Base-by-base conservation (phyloP, 225 moss, liverwort and hornwort genomes). In the Climacium dendroides region DNA sequence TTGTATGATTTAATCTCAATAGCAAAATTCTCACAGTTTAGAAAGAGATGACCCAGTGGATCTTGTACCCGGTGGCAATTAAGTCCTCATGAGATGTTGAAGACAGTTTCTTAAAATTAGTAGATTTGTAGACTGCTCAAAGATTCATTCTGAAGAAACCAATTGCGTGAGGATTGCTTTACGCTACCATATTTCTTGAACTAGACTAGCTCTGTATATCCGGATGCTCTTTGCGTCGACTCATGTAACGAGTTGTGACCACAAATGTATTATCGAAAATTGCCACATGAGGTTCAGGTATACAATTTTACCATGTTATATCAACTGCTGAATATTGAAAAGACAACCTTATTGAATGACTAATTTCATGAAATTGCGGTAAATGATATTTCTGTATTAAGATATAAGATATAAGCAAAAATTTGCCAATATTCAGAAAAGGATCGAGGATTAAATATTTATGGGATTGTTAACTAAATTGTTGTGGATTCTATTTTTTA, bases 151-250 rank as follows among this genome's bases (percentile, higher is more conserved):
- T 35, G 80, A 64, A 76, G 71, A 78, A 87, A 50, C 66, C 61
- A 65, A 60, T 80, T 79, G 69, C 74, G 47, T 80, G 91, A 74
- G 79, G 89, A 60, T 86, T 84, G 83, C 70, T n/a, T 86, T 83
- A 52, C 80, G 84, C 22, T 61, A 54, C 84, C 78, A 70, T 74
- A 48, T 89, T 67, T 74, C 67, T 83, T 89, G 47, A 73, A 79
- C 35, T 78, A 81, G 82, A 43, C 75, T 80, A 61, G 84, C 84
- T 76, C 69, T 87, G 87, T 89, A 89, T 57, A 89, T 66, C 60
- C 29, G 48, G 80, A 80, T 87, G 87, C 87, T 81, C 84, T 89
- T 81, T 81, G 87, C 84, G 89, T 84, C 70, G 66, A 82, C 82
- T 53, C 48, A 41, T 84, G 63, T 81, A 81, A 84, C 48, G 55